Evolutionary conservation across 108 stramenopile species (phyloP), one percentile per base, ranked within the genome.

Genomic region (Pseudonitzschia delicatissima): DNA sequence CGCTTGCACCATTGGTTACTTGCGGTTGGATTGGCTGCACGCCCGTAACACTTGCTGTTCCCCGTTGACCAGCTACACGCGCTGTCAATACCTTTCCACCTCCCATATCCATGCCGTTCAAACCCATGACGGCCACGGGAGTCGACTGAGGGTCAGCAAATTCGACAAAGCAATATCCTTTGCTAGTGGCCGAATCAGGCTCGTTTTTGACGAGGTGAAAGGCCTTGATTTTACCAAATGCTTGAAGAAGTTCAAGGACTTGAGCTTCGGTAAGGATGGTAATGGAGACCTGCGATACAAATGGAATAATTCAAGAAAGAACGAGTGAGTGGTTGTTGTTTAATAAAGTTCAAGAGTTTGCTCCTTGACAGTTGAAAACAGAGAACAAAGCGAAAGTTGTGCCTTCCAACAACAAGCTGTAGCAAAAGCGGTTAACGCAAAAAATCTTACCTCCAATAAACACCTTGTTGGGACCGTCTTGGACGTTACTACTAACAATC

Each of bases 161-260:
- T 73, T 98, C 96, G 28, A 93, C 95, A 80, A 99, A 99, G 40
- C 90, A 95, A 72, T 97, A 99, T 39, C 99, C 99, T 80, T 98
- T 98, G 62, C 82, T 84, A 21, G 80, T 90, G 3, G 65, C 57
- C 6, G 92, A 73, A 8, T 79, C 83, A 1, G 88, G 67, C 64
- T 88, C 90, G 47, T 89, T 80, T 73, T 88, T 94, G 64, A 98
- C 96, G 53, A 98, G 80, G 74, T 99, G 95, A 76, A 99, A 96
- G 8, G 96, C 86, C 73, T 87, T 86, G 51, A 94, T 79, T 55
- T 86, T 66, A 2, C 99, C 99, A 76, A 96, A 98, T 1, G 97
- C 92, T 57, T 77, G 63, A 45, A 99, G 72, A 45, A 99, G 78
- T 80, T 99, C 96, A 58, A 88, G 66, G 4, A 98, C 91, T 78